These are phyloP conservation scores for Lepraria neglecta DNA, from an alignment of 495 filamentous ascomycete genomes.

Conservation along the genomic window DNA sequence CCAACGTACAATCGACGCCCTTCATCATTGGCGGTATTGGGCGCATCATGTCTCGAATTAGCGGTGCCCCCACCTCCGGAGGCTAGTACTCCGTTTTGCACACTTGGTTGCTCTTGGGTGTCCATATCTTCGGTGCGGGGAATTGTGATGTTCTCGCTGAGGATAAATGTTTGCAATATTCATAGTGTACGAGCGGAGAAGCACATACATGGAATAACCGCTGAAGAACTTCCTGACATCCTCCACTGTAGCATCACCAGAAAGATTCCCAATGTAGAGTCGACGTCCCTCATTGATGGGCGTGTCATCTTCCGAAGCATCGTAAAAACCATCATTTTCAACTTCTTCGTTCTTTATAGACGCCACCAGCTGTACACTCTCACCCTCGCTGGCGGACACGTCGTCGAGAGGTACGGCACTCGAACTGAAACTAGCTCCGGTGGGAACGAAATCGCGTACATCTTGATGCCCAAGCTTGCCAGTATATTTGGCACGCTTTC, in stretches of 20 bases:
- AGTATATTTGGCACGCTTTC: slow-evolving; percentile 14
- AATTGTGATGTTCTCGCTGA: too few relatives aligned
- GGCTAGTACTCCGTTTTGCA: slow-evolving; percentile 56
- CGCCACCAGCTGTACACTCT: background rate
- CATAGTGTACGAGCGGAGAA: too few relatives aligned
- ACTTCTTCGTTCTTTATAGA: background rate
- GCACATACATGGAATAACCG: too few relatives aligned
- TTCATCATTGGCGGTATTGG: background rate
- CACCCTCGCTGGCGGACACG: background rate
- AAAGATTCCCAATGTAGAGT: slow-evolving; percentile 35
- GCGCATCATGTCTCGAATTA: slow-evolving; percentile 81
- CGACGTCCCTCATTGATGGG: slow-evolving; percentile 87
- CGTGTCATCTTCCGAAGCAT: background rate
- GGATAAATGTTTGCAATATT: too few relatives aligned
- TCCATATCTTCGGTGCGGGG: slow-evolving; percentile 66
- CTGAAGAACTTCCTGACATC: too few relatives aligned
- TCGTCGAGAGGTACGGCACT: slow-evolving; percentile 9
- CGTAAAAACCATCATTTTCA: background rate
- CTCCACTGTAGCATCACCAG: too few relatives aligned
- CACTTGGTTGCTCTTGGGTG: background rate
- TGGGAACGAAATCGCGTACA: slow-evolving; percentile 16
- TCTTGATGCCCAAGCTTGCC: slow-evolving; percentile 10
- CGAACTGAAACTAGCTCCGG: slow-evolving; percentile 16
- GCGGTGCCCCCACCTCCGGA: slow-evolving; percentile 94
- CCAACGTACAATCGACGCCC: background rate